Conservation (phyloP, 495 filamentous ascomycete genomes). For the Parathielavia appendiculata region DNA sequence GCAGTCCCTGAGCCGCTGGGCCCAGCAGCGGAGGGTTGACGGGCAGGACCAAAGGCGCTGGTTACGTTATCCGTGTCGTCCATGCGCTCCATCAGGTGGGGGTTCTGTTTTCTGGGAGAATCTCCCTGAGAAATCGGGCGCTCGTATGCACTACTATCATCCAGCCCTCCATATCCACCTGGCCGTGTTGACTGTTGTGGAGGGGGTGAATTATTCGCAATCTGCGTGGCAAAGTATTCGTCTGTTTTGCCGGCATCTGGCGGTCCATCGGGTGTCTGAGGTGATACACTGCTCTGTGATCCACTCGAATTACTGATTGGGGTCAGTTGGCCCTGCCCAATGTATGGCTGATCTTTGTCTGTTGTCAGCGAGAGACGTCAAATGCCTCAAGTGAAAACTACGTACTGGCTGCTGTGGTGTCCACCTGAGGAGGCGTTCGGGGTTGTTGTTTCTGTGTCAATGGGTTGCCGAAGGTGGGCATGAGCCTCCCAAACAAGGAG, state of each 20-base stretch:
- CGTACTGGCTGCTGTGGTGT: constrained; percentile 56
- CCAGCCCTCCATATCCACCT: constrained; percentile 39
- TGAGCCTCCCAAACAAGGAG: constrained; percentile 39
- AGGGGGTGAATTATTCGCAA: constrained; percentile 32
- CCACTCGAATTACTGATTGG: constrained; percentile 56
- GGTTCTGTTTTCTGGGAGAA: constrained; percentile 42
- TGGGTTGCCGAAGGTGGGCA: constrained; percentile 25
- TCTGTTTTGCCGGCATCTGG: constrained; percentile 32
- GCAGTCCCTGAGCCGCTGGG: constrained; percentile 15
- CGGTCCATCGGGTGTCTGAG: constrained; percentile 44
- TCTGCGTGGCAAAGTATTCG: constrained; percentile 38
- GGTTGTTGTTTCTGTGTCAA: constrained; percentile 29
- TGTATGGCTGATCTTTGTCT: constrained; percentile 57
- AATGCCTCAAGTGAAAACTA: neutral
- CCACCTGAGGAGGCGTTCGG: constrained; percentile 46
- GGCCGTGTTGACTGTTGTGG: constrained; percentile 30
- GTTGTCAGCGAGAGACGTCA: constrained; percentile 26
- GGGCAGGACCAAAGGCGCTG: constrained; percentile 55
- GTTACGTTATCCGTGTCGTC: constrained; percentile 46
- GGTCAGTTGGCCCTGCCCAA: constrained; percentile 53
- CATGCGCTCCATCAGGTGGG: constrained; percentile 54
- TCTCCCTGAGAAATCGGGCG: constrained; percentile 29
- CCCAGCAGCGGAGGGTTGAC: constrained; percentile 25
- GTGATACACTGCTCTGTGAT: constrained; percentile 51
- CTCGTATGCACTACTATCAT: constrained; percentile 51